Evolutionary conservation across 306 rosid species (phyloP), one percentile per base, ranked within the genome.

Genomic region (Calophaca sinica): DNA sequence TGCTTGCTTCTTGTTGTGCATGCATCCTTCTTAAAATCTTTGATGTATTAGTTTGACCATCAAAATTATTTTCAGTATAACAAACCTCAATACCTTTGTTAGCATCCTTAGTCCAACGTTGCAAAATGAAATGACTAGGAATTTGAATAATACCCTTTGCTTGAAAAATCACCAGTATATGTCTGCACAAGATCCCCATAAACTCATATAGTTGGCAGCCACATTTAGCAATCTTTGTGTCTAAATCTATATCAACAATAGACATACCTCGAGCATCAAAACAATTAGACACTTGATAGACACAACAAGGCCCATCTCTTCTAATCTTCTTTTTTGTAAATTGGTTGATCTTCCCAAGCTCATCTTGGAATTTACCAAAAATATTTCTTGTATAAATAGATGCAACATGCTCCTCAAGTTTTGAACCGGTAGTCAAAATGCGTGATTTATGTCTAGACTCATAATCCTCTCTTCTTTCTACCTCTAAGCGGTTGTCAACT

Each of bases 21-120:
- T 65, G 55, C 71, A 65, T 29, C 14, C 41, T 44, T 44, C 39
- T 65, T 59, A 59, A 59, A 33, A 59, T 33, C 44, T 59, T 59
- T 12, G 65, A 7, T 5, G 65, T 59, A 3, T 13, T 3, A 32
- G 8, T 4, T 5, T 59, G 65, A 33, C 5, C 20, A 59, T 33
- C 65, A 59, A 57, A 9, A 9, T 9, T 10, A 4, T 5, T 28
- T 57, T 28, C 12, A 57, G 62, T 3, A 57, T 57, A 3, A 29
- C 3, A 9, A 29, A 57, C 5, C 0, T 29, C 13, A 29, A 57
- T 57, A 7, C n/a, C 38, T 57, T 29, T 29, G 39, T 57, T 57
- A 57, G 14, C 62, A 9, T 57, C 62, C 38, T 57, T 57, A 57
- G 62, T 55, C 38, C 62, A 57, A 57, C 62, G 62, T 0, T 29